Base-by-base conservation (phyloP, 257 asterid genomes). In the Penstemon eatonii region DNA sequence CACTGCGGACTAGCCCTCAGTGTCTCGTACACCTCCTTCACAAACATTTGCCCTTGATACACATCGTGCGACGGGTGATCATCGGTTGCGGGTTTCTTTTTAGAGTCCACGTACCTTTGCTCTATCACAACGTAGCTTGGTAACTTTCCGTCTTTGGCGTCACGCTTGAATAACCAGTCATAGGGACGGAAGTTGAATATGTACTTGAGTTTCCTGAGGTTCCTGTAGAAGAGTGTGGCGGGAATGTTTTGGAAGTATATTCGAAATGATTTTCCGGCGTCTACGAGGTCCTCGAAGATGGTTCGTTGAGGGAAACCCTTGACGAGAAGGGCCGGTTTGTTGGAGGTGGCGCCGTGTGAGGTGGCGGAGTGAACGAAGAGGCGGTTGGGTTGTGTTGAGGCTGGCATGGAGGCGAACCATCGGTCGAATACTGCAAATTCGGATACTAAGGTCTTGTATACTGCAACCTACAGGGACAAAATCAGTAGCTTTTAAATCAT, bases 41-140 rank as follows among this genome's bases (percentile, higher is more conserved):
- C 92, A 0, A 93, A 78, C 91, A 81, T 79, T 72, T 90, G 98
- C 5, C 98, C 96, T 60, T 84, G 83, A 15, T 86, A 73, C 55
- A 90, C 97, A 70, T 92, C 98, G 57, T 90, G 98, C 4, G 97
- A 92, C 0, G 98, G 96, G 7, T 90, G 98, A 50, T 93, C 97
- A 67, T 93, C 98, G 57, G 84, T 93, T 1, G 89, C 98, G 0
- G 97, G 97, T 75, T 74, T 83, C 69, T 63, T 0, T 67, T 75
- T 81, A 0, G 95, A 59, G 72, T 93, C 98, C 74, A 72, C 47
- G 89, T 88, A 93, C 52, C 94, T 70, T 85, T 90, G 98, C 88
- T 93, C 98, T 72, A 93, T 84, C 83, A 90, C 98, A 6, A 82
- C 81, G 75, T 93, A 90, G 42, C 75, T 67, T 9, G 97, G 95